Base-by-base conservation (phyloP, 2,329 filamentous ascomycete genomes). In the Penicillium sp. region DNA sequence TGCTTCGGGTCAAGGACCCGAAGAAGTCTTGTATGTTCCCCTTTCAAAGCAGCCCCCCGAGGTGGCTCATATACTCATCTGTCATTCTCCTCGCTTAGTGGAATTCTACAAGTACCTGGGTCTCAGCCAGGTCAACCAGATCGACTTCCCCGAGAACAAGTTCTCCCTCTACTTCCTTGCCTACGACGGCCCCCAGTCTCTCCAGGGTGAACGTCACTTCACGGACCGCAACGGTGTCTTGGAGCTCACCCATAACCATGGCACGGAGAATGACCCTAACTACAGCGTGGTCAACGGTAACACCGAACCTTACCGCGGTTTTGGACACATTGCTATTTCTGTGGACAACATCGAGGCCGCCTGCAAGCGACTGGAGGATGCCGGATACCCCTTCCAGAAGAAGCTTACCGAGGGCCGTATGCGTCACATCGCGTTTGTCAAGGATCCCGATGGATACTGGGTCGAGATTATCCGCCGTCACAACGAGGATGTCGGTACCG, bases 111-210 rank as follows among this genome's bases (percentile, higher is more conserved):
- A 95, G 67, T 87, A 88, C 69, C 80, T 98, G 17, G 93, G 93
- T 61, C 83, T 97, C 79, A 89, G 78, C 65, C 72, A 89, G 54
- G 79, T 97, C 69, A 82, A 87, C 64, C 86, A 90, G 72, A 77
- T 93, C 40, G 76, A 85, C 55, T 87, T 88, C 64, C 86, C 90
- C 13, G 89, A 95, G 52, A 81, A 81, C 69, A 95, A 94, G 66
- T 97, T 97, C 70, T 88, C 93, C 63, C 81, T 96, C 26, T 97
- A 97, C 77, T 97, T 97, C 74, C 78, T 98, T 52, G 89, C 84
- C 53, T 97, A 94, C 72, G 85, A 95, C 66, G 80, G 81, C 29
- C 81, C 88, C 9, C 76, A 79, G 33, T 85, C 91, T 13, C 73
- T 81, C n/a, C 93, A 87, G 8, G 75, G 79, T 50, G 85, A 84